Percentiles rank a stretch among this genome's conserved stretches.
phyloP scores from a whole-genome alignment of 441 rosid species.

The Cnidoscolus chayamansa region DNA sequence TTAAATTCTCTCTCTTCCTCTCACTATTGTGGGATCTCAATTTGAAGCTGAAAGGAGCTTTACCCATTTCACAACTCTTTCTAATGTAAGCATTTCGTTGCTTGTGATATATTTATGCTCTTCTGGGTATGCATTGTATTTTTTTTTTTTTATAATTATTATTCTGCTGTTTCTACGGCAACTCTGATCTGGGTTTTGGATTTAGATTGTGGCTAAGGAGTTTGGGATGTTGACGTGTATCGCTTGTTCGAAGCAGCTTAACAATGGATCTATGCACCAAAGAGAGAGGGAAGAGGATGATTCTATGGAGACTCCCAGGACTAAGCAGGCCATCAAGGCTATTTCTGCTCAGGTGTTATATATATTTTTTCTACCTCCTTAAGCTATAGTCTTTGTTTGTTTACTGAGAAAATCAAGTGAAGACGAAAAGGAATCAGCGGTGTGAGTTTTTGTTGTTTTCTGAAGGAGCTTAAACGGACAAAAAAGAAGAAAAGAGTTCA shows the following conservation, averaged over 20 bases:
- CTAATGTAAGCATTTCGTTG: conserved; percentile 12
- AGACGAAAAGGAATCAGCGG: conserved; percentile 5
- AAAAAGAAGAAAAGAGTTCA: conserved; percentile 1
- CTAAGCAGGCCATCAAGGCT: conserved; percentile 61
- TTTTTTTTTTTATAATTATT: not conserved
- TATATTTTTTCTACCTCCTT: not conserved
- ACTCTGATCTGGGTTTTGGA: conserved; percentile 31
- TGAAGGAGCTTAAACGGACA: conserved; percentile 10
- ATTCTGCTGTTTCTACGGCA: conserved; percentile 5
- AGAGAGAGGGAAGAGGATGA: conserved; percentile 33
- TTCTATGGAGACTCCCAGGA: conserved; percentile 57
- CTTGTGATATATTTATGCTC: not conserved
- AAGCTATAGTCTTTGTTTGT: conserved; percentile 9
- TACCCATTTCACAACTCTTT: not conserved
- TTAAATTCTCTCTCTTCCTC: conserved; percentile 1
- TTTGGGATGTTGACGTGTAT: conserved; percentile 72
- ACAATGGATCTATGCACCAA: conserved; percentile 52
- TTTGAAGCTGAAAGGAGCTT: not conserved
- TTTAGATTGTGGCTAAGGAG: conserved; percentile 18
- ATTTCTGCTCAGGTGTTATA: conserved; percentile 66
- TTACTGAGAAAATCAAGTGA: conserved; percentile 21
- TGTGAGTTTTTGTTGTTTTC: conserved; percentile 10
- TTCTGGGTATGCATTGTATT: not conserved
- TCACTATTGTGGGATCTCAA: conserved; percentile 17
- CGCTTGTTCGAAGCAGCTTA: conserved; percentile 68